A percentile compares a stretch with the other conserved stretches of the same genome.
Conservation (phyloP, 1,284 basidiomycete species). For the Marasmius sp. region DNA sequence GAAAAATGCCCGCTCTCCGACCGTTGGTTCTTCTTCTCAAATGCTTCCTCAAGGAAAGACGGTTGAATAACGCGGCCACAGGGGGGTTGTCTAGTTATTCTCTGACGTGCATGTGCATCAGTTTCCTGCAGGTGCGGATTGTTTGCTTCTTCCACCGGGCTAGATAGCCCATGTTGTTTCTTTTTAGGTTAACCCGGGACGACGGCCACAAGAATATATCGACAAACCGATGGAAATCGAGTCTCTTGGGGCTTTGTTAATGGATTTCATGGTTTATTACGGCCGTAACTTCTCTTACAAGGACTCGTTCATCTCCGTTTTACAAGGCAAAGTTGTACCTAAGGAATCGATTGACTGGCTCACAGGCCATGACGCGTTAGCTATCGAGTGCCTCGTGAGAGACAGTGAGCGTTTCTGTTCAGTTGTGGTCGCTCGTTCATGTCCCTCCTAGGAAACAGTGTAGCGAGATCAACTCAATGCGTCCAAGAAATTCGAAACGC, state of each 20-base stretch:
- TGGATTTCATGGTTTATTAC: conserved; percentile 48
- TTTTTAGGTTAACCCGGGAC: conserved; percentile 39
- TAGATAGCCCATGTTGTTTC: background rate
- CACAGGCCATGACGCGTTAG: conserved; percentile 29
- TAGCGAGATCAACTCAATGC: conserved; percentile 35
- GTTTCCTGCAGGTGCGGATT: conserved; percentile 64
- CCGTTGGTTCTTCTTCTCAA: conserved; percentile 73
- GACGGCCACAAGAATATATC: conserved; percentile 32
- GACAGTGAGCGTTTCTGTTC: conserved; percentile 24
- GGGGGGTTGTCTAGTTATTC: conserved; percentile 78
- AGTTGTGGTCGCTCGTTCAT: background rate
- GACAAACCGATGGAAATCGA: conserved; percentile 37
- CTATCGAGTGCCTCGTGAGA: conserved; percentile 44
- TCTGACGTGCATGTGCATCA: conserved; percentile 70
- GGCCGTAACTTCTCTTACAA: conserved; percentile 42
- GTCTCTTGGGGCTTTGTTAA: conserved; percentile 43
- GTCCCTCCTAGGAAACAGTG: conserved; percentile 33
- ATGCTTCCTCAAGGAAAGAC: conserved; percentile 61
- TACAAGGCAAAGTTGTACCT: conserved; percentile 31
- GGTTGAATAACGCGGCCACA: conserved; percentile 72
- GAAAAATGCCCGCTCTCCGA: conserved; percentile 60
- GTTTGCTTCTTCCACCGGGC: conserved; percentile 9
- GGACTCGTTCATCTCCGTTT: conserved; percentile 40
- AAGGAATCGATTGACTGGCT: conserved; percentile 38
- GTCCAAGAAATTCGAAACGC: conserved; percentile 30